These are phyloP conservation scores for Aphelidium insulamus DNA, from an alignment of 371 early-diverging fungal genomes.

Conservation along the genomic window DNA sequence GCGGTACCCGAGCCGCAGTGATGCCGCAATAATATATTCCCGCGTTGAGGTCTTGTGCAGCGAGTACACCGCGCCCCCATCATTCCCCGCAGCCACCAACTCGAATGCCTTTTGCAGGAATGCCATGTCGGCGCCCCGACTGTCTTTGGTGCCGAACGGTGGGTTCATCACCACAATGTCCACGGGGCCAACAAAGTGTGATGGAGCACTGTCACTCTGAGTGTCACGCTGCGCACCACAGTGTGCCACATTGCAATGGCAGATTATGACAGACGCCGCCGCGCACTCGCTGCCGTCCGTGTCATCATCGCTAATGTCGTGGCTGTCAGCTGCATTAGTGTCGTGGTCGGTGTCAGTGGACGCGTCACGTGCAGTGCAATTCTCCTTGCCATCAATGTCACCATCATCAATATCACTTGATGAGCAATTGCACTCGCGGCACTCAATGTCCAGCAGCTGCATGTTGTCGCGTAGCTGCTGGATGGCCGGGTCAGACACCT, in stretches of 20 bases:
- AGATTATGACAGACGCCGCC: conserved; percentile 3
- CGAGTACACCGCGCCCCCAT: conserved; percentile 41
- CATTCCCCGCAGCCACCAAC: conserved; percentile 10
- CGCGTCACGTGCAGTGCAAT: not conserved
- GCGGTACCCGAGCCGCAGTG: not conserved
- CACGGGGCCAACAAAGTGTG: no score
- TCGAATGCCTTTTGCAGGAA: conserved; percentile 47
- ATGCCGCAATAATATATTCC: no score
- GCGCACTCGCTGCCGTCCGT: not conserved
- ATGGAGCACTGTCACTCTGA: no score
- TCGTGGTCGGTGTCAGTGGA: not conserved
- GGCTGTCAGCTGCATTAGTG: conserved; percentile 21
- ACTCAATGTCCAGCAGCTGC: not conserved
- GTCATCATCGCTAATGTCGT: conserved; percentile 1
- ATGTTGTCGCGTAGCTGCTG: not conserved
- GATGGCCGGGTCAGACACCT: conserved; percentile 1
- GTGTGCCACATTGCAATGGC: conserved; percentile 11
- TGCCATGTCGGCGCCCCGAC: conserved; percentile 49
- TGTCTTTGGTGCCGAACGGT: conserved; percentile 58
- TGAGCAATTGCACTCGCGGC: not conserved
- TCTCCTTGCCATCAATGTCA: not conserved
- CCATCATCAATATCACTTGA: not conserved
- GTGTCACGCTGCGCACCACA: conserved; percentile 21
- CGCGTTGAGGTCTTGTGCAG: conserved; percentile 62
- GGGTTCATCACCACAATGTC: conserved; percentile 71